Evolutionary conservation across 1,284 basidiomycete genomes (phyloP).

Genomic region (Cutaneotrichosporon spelunceum): DNA sequence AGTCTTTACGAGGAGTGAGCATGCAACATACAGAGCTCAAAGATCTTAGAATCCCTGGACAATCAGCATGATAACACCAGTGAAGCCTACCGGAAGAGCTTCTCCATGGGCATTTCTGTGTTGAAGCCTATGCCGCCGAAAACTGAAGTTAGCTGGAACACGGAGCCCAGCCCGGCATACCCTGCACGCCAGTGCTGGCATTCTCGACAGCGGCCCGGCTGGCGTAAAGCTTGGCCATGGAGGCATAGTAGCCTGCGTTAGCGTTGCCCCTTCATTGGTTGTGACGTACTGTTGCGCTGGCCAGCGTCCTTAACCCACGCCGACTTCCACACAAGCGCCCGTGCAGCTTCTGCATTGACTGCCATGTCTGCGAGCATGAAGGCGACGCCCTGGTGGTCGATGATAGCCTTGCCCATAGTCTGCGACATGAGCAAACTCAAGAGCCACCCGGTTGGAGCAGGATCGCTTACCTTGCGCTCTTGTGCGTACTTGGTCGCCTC

Average conservation of each 20-base stretch:
- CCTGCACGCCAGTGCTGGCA: constrained; percentile 55
- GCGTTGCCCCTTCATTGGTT: not conserved
- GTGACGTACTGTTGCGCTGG: constrained; percentile 51
- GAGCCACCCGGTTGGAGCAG: not conserved
- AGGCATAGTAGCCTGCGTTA: constrained; percentile 55
- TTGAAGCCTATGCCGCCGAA: constrained; percentile 57
- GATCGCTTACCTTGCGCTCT: constrained; percentile 50
- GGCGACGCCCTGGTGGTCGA: constrained; percentile 58
- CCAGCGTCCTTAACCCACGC: constrained; percentile 56
- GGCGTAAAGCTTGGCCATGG: constrained; percentile 57
- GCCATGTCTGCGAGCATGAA: constrained; percentile 61
- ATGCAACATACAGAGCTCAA: constrained; percentile 51
- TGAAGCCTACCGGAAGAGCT: constrained; percentile 52
- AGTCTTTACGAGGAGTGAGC: not conserved
- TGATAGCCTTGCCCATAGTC: constrained; percentile 59
- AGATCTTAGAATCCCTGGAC: constrained; percentile 53
- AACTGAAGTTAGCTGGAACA: constrained; percentile 26
- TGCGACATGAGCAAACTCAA: constrained; percentile 24
- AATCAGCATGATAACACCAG: not conserved
- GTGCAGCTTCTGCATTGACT: constrained; percentile 54
- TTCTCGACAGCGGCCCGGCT: constrained; percentile 53
- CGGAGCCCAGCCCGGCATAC: constrained; percentile 15
- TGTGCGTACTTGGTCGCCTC: constrained; percentile 59
- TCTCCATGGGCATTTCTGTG: constrained; percentile 58
- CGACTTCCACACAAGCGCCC: constrained; percentile 56